A percentile compares a stretch with the other conserved stretches of the same genome.
Evolutionary conservation across 2,329 filamentous ascomycete species (phyloP).

Genomic region (Curvularia lunata): DNA sequence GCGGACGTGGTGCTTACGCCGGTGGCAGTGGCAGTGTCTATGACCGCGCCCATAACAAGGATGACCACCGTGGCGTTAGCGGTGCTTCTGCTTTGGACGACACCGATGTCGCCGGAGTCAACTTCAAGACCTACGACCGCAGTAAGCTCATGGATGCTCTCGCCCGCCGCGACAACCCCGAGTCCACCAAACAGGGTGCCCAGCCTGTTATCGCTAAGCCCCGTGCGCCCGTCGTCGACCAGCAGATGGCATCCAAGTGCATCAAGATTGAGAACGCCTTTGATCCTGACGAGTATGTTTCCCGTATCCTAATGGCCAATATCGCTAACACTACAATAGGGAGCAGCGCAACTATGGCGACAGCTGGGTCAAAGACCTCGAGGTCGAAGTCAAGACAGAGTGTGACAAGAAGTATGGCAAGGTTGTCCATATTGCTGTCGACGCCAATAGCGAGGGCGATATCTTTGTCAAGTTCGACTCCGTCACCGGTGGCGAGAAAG

Average conservation of each 20-base stretch:
- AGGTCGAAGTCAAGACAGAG: constrained; percentile 90
- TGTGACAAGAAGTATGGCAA: constrained; percentile 95
- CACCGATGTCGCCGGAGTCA: constrained; percentile 95
- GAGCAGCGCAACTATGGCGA: constrained; percentile 35
- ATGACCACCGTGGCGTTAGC: constrained; percentile 87
- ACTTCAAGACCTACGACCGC: constrained; percentile 99
- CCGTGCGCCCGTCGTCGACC: constrained; percentile 77
- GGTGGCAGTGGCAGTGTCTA: constrained; percentile 75
- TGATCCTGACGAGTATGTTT: constrained; percentile 81
- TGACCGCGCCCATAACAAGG: constrained; percentile 86
- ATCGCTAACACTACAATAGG: constrained; percentile 31
- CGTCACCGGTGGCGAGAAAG: constrained; percentile 93
- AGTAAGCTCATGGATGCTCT: constrained; percentile 99
- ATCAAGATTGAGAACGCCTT: constrained; percentile 97
- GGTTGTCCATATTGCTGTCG: constrained; percentile 95
- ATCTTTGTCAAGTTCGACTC: constrained; percentile 99
- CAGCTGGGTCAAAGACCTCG: constrained; percentile 87
- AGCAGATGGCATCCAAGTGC: constrained; percentile 88
- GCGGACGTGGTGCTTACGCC: constrained; percentile 82
- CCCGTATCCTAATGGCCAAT: neutral
- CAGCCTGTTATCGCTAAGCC: constrained; percentile 66
- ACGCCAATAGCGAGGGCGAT: constrained; percentile 91
- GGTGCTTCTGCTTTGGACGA: constrained; percentile 96
- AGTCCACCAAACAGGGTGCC: constrained; percentile 56
- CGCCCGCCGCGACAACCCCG: constrained; percentile 79